Evolutionary conservation across 169 alveolate species (phyloP), one percentile per base, ranked within the genome.

Genomic region (Cytauxzoon felis): DNA sequence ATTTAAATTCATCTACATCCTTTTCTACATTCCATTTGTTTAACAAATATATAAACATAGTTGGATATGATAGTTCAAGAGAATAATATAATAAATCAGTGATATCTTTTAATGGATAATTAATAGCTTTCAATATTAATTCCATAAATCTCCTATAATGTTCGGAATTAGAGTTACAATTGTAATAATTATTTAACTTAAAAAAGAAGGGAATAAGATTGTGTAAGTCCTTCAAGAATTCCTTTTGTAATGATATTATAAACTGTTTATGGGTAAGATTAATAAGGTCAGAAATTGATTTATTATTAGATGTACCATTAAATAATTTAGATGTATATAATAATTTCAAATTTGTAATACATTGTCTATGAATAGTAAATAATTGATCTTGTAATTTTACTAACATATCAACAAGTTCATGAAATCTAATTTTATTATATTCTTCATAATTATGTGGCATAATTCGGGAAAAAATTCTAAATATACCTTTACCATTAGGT

Each of bases 1-100:
- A 26, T 3, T 56, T 40, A 19, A 76, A 76, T 24, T 76, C 86
- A 21, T 76, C 52, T 0, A 76, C 49, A 23, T 62, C 76, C 3
- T 24, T 27, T 21, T 24, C 7, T n/a, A 23, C 41, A 47, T 45
- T 45, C 81, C 81, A 68, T 24, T 24, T 68, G 5, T 21, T 11
- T 13, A 66, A 34, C n/a, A 52, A 9, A 13, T 53, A 27, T 5
- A 26, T 13, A 2, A 66, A 16, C 51, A 34, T 34, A 1, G 3
- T 27, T 9, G 26, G 26, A 7, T 54, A 23, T 16, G 8, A 33
- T 38, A 38, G 45, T 13, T 13, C 13, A n/a, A n/a, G 13, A 13
- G 13, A n/a, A 38, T 38, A n/a, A 38, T 38, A 13, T 38, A 38
- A 38, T 13, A 38, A 38, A 13, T 13, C 13, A n/a, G 45, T 13